Base-by-base conservation (phyloP, 2,329 filamentous ascomycete species). In the Ophiostoma sp. region DNA sequence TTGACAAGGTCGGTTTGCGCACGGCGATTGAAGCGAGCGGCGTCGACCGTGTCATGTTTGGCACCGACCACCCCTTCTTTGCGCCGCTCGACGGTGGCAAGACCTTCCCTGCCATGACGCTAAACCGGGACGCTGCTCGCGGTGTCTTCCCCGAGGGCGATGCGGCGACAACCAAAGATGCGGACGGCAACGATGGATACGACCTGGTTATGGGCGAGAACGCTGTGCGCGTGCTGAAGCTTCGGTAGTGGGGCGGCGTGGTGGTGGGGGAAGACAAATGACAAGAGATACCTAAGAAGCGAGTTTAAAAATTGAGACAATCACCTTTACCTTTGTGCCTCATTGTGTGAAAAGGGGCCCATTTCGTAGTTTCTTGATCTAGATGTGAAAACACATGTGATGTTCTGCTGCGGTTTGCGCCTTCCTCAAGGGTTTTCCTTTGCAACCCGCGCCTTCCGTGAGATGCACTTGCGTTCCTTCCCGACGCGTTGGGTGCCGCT, bases 1-100 rank as follows among this genome's bases (percentile, higher is more conserved):
- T 94, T 80, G 92, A 91, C 0, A 88, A 91, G 55, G 87, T 92
- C 12, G 91, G 91, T 0, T 80, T 93, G 72, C 89, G 87, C 76
- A 91, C 91, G 2, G 92, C 92, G 0, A 86, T 92, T 2, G 87
- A 90, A 36, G 90, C 89, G 0, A 87, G 82, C 19, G 84, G 85
- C 76, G 91, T 92, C 0, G 91, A 93, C 77, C 85, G 91, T 72
- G 82, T 94, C 68, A 87, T 94, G 83, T 94, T 94, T 82, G 92
- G 91, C n/a, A 93, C 91, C 0, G 92, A 93, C 79, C 91, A 93
- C 80, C 92, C 92, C 0, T 93, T 93, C 83, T 94, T 93, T 80
- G 92, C 92, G 4, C 91, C 91, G 1, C 81, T 93, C 17, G 85
- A 88, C 48, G 81, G 88, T 17, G 87, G 81, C 70, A 88, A 90